phyloP scores from a whole-genome alignment of 2,329 filamentous ascomycete species.

The Xylariaceae sp. region DNA sequence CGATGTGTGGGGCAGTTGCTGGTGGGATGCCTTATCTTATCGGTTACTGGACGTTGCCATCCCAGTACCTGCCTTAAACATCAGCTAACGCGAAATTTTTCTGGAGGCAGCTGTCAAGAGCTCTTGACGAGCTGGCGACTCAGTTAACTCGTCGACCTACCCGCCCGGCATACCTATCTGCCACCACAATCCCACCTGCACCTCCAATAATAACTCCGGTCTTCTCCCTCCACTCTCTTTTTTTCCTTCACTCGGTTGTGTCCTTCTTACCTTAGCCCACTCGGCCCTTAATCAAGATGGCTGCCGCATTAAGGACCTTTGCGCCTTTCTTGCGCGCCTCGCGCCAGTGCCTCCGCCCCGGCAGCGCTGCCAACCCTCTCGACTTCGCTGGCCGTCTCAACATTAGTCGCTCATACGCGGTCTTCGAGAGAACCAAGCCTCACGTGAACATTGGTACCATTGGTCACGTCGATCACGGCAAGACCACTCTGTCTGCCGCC shows the following conservation, averaged over 20 bases:
- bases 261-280: conserved; percentile 9
- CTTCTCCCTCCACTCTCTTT: conserved; percentile 8
- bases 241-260: not conserved
- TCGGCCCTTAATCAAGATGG: conserved; percentile 54
- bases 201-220: not conserved
- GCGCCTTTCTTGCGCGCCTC: conserved; percentile 78
- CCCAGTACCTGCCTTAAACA: not conserved
- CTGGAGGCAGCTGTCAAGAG: conserved; percentile 16
- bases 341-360: conserved; percentile 65
- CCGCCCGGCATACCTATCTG: not conserved
- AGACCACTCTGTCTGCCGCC: conserved; percentile 97
- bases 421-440: conserved; percentile 86
- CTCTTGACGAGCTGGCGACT: conserved; percentile 14
- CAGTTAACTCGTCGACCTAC: not conserved
- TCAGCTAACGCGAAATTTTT: conserved; percentile 15
- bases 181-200: conserved; percentile 4
- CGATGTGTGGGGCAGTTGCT: not conserved
- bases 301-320: conserved; percentile 71
- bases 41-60: not conserved
- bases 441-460: conserved; percentile 99
- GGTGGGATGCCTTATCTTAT: conserved; percentile 16
- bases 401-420: conserved; percentile 60
- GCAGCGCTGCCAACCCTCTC: conserved; percentile 68
- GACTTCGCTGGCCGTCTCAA: conserved; percentile 64
- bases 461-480: conserved; percentile 99